These are phyloP conservation scores for Suillus variegatus DNA, from an alignment of 768 basidiomycete genomes.

Conservation along the genomic window DNA sequence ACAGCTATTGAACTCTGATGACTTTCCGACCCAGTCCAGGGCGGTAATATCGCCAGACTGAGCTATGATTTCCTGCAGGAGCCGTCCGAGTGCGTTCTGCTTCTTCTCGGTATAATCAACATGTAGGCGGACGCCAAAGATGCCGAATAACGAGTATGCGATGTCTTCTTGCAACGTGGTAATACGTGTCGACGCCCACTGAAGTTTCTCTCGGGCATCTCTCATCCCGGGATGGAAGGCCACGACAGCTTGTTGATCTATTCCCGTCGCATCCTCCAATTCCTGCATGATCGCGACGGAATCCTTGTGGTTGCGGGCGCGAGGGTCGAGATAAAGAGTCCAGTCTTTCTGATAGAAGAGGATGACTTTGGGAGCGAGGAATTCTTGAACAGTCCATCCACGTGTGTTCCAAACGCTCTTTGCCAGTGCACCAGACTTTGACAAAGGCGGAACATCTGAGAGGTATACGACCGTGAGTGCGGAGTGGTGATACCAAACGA, in stretches of 20 bases:
- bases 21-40: background rate
- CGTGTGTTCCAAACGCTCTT: background rate
- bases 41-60: background rate
- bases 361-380: background rate
- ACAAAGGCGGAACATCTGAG: background rate
- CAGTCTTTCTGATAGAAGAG: background rate
- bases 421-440: background rate
- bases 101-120: background rate
- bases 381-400: background rate
- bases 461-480: background rate
- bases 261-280: background rate
- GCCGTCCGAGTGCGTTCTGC: background rate
- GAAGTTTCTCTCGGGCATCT: background rate
- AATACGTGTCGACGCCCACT: background rate
- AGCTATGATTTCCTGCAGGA: background rate
- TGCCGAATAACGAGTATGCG: background rate
- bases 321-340: background rate
- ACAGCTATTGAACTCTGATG: background rate
- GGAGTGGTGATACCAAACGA: background rate
- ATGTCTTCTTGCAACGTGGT: background rate
- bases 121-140: background rate
- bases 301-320: background rate
- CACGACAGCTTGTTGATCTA: background rate
- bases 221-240: background rate
- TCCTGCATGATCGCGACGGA: background rate